These are phyloP conservation scores for Wickerhamiella occidentalis DNA, from an alignment of 805 yeast genomes.

Conservation along the genomic window DNA sequence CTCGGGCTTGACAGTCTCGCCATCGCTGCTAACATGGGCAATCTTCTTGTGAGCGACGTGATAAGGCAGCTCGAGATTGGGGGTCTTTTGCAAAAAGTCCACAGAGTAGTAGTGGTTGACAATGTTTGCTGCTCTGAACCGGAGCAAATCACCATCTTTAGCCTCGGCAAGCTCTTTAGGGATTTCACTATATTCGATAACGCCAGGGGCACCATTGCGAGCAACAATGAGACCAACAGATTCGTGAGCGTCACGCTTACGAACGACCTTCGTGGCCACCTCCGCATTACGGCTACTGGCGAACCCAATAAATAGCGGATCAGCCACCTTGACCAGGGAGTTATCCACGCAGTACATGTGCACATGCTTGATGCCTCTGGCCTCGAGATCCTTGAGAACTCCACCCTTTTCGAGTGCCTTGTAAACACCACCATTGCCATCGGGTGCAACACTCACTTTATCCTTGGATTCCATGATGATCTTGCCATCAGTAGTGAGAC, in stretches of 20 bases:
- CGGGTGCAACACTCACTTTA: slow-evolving; percentile 74
- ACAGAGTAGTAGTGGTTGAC: slow-evolving; percentile 93
- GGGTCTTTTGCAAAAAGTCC: slow-evolving; percentile 49
- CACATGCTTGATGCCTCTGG: slow-evolving; percentile 67
- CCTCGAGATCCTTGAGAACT: slow-evolving; percentile 53
- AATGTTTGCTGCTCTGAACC: slow-evolving; percentile 87
- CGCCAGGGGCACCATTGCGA: slow-evolving; percentile 56
- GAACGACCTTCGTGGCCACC: slow-evolving; percentile 86
- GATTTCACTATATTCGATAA: slow-evolving; percentile 91
- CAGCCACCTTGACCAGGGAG: slow-evolving; percentile 81
- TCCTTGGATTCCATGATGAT: slow-evolving; percentile 48
- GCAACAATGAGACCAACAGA: slow-evolving; percentile 82
- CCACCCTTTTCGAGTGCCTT: slow-evolving; percentile 59
- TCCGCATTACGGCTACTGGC: slow-evolving; percentile 54
- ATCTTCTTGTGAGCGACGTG: slow-evolving; percentile 92
- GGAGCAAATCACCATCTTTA: slow-evolving; percentile 46
- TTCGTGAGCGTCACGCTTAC: slow-evolving; percentile 79
- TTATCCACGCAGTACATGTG: slow-evolving; percentile 98
- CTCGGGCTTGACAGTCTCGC: slow-evolving; percentile 45
- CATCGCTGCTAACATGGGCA: slow-evolving; percentile 40
- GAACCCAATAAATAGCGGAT: slow-evolving; percentile 81
- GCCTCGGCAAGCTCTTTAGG: slow-evolving; percentile 58
- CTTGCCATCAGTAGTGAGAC: slow-evolving; percentile 62
- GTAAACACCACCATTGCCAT: slow-evolving; percentile 96
- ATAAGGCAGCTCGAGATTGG: slow-evolving; percentile 64